A percentile compares a stretch with the other conserved stretches of the same genome.
Evolutionary conservation across 257 asterid genomes (phyloP).

Genomic region (Penstemon newberryi): DNA sequence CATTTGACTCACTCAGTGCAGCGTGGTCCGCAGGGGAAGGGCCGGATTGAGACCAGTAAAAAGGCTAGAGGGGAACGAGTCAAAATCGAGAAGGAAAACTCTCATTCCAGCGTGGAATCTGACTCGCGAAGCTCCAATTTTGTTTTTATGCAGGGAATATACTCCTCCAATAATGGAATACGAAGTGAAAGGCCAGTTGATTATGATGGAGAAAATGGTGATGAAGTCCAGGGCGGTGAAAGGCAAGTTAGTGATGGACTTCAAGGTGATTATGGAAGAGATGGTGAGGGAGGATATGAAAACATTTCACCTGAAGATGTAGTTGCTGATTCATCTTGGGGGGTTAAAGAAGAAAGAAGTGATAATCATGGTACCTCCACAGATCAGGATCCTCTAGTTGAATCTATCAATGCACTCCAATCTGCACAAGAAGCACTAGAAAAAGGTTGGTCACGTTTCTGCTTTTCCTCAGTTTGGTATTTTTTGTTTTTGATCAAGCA

Average conservation of each 20-base stretch:
- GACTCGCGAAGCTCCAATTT: conserved; percentile 77
- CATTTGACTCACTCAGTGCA: conserved; percentile 40
- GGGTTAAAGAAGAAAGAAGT: conserved; percentile 47
- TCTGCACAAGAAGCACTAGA: conserved; percentile 60
- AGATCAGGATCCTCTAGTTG: conserved; percentile 49
- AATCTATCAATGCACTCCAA: conserved; percentile 51
- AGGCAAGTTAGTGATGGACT: conserved; percentile 39
- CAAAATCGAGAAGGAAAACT: conserved; percentile 84
- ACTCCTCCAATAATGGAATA: conserved; percentile 50
- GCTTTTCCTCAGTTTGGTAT: conserved; percentile 12
- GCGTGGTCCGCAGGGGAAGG: conserved; percentile 45
- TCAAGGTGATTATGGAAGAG: conserved; percentile 39
- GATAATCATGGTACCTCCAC: conserved; percentile 45
- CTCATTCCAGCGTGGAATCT: conserved; percentile 95
- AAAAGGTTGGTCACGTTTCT: conserved; percentile 48
- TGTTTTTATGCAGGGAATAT: conserved; percentile 69
- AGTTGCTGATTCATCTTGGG: conserved; percentile 54
- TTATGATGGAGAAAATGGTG: conserved; percentile 56
- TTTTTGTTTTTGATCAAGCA: not conserved
- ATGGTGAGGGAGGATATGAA: conserved; percentile 44
- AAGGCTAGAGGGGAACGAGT: conserved; percentile 63
- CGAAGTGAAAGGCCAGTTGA: conserved; percentile 42
- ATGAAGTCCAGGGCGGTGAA: conserved; percentile 50
- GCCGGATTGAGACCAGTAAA: conserved; percentile 42
- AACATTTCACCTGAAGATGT: conserved; percentile 44